Conservation (phyloP, 1,284 basidiomycete genomes). For the Irpex lacteus region DNA sequence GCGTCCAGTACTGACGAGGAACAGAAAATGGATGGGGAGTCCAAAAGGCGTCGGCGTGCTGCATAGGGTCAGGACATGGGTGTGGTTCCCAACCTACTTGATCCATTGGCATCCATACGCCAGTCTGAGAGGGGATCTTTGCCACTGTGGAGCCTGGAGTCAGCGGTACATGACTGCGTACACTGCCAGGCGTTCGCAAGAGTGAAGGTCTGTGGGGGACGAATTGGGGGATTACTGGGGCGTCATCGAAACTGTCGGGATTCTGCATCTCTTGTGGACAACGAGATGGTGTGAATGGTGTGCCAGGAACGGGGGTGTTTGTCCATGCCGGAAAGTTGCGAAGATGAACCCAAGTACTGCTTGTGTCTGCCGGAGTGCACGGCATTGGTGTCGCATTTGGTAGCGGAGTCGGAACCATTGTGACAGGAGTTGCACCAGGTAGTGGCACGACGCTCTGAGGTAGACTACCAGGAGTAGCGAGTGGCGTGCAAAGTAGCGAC, state of each 20-base stretch:
- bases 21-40: slow-evolving; percentile 1
- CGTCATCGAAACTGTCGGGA: too few relatives aligned
- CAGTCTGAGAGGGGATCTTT: background rate
- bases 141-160: background rate
- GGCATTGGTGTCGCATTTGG: background rate
- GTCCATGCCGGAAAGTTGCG: too few relatives aligned
- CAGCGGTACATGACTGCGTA: background rate
- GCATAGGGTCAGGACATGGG: background rate
- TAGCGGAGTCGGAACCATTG: background rate
- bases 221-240: too few relatives aligned
- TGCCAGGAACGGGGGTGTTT: too few relatives aligned
- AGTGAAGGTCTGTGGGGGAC: too few relatives aligned
- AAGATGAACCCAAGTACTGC: too few relatives aligned
- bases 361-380: background rate
- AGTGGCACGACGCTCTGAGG: background rate
- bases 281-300: too few relatives aligned
- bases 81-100: slow-evolving; percentile 2
- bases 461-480: background rate
- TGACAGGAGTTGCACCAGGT: background rate
- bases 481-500: background rate
- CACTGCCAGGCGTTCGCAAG: background rate
- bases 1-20: background rate
- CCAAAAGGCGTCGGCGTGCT: slow-evolving; percentile 1
- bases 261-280: too few relatives aligned
- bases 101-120: background rate